Percentiles rank a stretch among this genome's conserved stretches.
These are phyloP conservation scores for Leersia perrieri DNA, from an alignment of 176 grass and related monocot species.

Conservation along the genomic window DNA sequence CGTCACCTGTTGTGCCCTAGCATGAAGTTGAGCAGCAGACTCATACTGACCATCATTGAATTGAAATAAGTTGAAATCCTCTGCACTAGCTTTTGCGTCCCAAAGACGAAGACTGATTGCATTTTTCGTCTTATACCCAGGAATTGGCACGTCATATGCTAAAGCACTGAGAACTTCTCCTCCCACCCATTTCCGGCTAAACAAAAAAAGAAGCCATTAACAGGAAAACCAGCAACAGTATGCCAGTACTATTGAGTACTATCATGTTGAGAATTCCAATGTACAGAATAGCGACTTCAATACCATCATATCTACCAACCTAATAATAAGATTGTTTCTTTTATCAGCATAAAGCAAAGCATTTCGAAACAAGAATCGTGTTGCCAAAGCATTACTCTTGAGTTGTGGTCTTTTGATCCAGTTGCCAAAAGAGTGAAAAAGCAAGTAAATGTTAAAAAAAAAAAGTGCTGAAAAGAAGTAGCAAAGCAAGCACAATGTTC, in stretches of 20 bases:
- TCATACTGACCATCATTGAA: constrained; percentile 96
- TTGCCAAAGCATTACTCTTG: constrained; percentile 6
- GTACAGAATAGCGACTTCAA: not conserved
- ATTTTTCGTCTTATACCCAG: constrained; percentile 98
- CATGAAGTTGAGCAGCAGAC: constrained; percentile 79
- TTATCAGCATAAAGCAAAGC: not conserved
- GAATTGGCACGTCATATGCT: constrained; percentile 96
- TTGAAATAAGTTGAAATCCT: constrained; percentile 92
- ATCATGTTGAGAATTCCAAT: constrained; percentile 4
- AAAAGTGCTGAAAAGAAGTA: not conserved
- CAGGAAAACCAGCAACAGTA: constrained; percentile 5
- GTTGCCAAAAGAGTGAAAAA: not conserved
- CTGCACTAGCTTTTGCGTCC: constrained; percentile 79
- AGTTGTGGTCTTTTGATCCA: not conserved
- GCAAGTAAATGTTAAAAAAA: not conserved
- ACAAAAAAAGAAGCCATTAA: constrained; percentile 18
- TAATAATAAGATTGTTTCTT: not conserved
- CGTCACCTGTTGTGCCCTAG: constrained; percentile 84
- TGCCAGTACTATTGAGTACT: not conserved
- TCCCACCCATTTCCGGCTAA: constrained; percentile 83
- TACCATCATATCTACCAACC: constrained; percentile 8
- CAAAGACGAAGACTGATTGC: constrained; percentile 93
- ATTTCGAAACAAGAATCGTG: not conserved
- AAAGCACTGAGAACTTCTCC: constrained; percentile 86
- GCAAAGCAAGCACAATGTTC: not conserved